phyloP scores from a whole-genome alignment of 2,329 filamentous ascomycete genomes.

The Sclerotinia subarctica region DNA sequence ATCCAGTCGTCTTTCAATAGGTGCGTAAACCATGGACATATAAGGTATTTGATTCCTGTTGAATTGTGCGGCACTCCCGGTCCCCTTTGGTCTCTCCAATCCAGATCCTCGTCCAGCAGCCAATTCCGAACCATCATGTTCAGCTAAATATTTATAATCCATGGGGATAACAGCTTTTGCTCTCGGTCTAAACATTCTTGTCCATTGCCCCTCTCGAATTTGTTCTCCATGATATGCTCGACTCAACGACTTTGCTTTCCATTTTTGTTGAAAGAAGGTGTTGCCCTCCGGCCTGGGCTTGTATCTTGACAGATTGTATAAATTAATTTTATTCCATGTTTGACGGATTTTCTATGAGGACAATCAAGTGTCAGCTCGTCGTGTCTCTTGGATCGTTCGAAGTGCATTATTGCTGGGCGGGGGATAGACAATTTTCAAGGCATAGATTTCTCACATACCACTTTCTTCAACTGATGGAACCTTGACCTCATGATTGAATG shows the following conservation, averaged over 20 bases:
- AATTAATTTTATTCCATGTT: conserved; percentile 96
- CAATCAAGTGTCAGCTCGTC: background rate
- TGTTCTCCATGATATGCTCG: conserved; percentile 94
- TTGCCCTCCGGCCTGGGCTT: conserved; percentile 44
- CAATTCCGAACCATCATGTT: conserved; percentile 76
- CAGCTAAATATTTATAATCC: conserved; percentile 74
- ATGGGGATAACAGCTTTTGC: conserved; percentile 83
- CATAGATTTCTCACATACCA: conserved; percentile 15
- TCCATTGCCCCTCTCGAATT: conserved; percentile 89
- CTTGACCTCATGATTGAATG: conserved; percentile 20
- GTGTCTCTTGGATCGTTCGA: background rate
- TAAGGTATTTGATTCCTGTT: conserved; percentile 64
- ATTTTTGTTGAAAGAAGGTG: conserved; percentile 99
- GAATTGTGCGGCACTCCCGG: conserved; percentile 48
- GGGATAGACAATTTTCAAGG: background rate
- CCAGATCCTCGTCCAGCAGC: conserved; percentile 83
- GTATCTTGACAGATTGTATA: conserved; percentile 76
- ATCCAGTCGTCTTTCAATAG: conserved; percentile 85
- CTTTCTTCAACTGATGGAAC: conserved; percentile 18
- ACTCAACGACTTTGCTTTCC: conserved; percentile 78
- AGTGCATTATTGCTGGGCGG: background rate
- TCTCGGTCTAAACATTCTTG: conserved; percentile 82
- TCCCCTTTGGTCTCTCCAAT: conserved; percentile 30
- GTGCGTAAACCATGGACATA: conserved; percentile 94
- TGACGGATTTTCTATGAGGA: conserved; percentile 76